Base-by-base conservation (phyloP, 164 flowering plant genomes). In the Chimonanthus salicifolius region DNA sequence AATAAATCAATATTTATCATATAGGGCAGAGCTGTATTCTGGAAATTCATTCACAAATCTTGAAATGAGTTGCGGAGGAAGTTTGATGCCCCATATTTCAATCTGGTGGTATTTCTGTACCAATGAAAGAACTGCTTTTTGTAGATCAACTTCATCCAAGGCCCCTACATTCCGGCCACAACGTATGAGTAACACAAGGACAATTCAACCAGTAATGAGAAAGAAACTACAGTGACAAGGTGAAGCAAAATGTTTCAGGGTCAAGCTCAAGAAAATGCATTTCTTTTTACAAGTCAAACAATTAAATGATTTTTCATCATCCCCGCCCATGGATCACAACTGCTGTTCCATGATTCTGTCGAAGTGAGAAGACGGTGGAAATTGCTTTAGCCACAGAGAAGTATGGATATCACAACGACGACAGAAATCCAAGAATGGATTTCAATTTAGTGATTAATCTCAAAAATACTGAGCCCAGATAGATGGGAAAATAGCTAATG, bases 41-140 rank as follows among this genome's bases (percentile, higher is more conserved):
- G 97, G 97, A 72, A 84, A 87, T 18, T 80, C 72, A 65, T 74
- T 51, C 64, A 84, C 8, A 67, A 89, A 88, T 18, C 64, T 80
- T 20, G 84, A 73, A 20, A 85, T 64, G 45, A 87, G 78, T 20
- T 75, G 78, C 0, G 85, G 66, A 3, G 86, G 80, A 16, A 84
- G 67, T 4, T 65, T 47, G 51, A 78, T 77, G 18, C 74, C 80
- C 64, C 58, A 79, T 71, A 77, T 20, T 8, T 87, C 84, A 71
- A 82, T 68, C 18, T 75, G 82, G 62, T 80, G 86, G 76, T 81
- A 80, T 73, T 80, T 81, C 78, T 85, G 80, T 16, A 89, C 71
- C 72, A 91, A 76, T 6, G 85, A 82, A 8, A 67, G 65, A 21
- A 84, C 79, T 5, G 74, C 71, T 66, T 71, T 73, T 65, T 79